These are phyloP conservation scores for Pseudognaphalium luteoalbum DNA, from an alignment of 129 eudicot species.

Conservation along the genomic window DNA sequence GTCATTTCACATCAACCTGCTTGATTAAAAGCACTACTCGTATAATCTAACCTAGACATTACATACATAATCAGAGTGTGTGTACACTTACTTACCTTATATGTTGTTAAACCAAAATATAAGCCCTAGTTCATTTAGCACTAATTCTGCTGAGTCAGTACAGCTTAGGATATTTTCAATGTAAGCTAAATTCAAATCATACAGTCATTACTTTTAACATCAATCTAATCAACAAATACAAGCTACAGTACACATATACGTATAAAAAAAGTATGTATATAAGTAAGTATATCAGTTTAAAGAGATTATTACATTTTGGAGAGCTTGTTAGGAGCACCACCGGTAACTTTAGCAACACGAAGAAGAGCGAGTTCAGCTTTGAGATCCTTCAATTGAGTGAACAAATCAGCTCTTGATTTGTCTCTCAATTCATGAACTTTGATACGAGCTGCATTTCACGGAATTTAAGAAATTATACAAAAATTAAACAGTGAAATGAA, in stretches of 20 bases:
- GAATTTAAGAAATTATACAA: not conserved
- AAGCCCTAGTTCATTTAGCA: no score
- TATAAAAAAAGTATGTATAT: no score
- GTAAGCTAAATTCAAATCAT: no score
- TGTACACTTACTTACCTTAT: no score
- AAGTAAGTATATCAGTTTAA: not conserved
- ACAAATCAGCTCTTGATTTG: slow-evolving; percentile 46
- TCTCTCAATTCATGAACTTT: slow-evolving; percentile 57
- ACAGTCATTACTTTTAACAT: no score
- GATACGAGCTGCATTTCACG: slow-evolving; percentile 44
- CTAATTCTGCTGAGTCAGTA: no score
- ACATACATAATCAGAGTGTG: not conserved
- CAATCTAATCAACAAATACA: not conserved
- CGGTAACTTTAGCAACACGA: slow-evolving; percentile 71
- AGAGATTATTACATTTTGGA: slow-evolving; percentile 53
- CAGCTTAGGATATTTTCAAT: no score
- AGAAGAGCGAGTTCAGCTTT: slow-evolving; percentile 58
- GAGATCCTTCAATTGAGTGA: slow-evolving; percentile 46
- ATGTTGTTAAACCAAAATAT: no score
- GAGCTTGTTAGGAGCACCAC: slow-evolving; percentile 67
- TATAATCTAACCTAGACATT: not conserved
- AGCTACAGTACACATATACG: not conserved
- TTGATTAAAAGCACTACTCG: not conserved
- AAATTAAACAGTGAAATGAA: not conserved
- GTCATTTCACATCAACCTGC: no score